Conservation (phyloP, 2,329 filamentous ascomycete species). For the Curvularia sp. region DNA sequence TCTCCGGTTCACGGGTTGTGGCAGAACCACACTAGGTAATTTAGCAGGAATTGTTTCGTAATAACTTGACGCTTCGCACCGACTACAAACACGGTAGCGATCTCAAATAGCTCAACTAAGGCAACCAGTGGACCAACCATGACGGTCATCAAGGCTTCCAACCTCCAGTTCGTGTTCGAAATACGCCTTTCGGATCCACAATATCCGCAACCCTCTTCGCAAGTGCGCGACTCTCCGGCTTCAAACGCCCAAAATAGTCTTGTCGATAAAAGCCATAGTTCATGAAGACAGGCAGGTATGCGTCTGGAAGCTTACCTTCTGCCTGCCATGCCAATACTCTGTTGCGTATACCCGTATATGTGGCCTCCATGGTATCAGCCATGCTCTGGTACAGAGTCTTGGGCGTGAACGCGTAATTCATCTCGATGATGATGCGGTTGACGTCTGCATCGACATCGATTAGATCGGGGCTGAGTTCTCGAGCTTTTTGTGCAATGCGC, state of each 20-base stretch:
- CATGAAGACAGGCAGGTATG: constrained; percentile 57
- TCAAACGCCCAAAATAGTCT: constrained; percentile 55
- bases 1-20: background rate
- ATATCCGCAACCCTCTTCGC: constrained; percentile 48
- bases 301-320: constrained; percentile 50
- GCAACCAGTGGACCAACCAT: background rate
- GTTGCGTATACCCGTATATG: constrained; percentile 50
- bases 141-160: constrained; percentile 44
- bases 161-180: constrained; percentile 52
- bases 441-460: constrained; percentile 51
- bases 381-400: constrained; percentile 48
- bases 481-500: constrained; percentile 33
- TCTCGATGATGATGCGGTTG: constrained; percentile 56
- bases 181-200: constrained; percentile 54
- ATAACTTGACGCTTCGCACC: background rate
- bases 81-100: background rate
- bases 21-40: too few species aligned
- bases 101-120: background rate
- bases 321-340: constrained; percentile 48
- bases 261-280: constrained; percentile 56
- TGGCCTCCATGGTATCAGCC: constrained; percentile 49
- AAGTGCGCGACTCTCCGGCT: constrained; percentile 39
- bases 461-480: constrained; percentile 40
- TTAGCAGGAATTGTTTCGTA: background rate
- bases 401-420: constrained; percentile 52